A percentile compares a stretch with the other conserved stretches of the same genome.
Conservation (phyloP, 2,329 filamentous ascomycete genomes). For the Metarhizium anisopliae region DNA sequence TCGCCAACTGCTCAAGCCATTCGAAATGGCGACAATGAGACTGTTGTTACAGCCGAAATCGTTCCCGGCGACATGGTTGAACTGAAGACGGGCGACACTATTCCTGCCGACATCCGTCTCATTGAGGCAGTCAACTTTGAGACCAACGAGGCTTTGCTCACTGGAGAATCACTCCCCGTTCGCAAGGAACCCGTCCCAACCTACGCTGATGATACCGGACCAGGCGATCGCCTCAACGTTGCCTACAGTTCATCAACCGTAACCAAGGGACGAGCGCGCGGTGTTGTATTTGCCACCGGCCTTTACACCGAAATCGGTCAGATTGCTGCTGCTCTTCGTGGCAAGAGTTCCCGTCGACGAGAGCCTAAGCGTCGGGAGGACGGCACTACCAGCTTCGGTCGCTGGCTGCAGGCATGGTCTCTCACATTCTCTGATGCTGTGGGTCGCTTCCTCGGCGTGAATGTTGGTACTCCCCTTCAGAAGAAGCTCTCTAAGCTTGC, state of each 20-base stretch:
- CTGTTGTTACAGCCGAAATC: slow-evolving; percentile 32
- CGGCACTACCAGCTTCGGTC: slow-evolving; percentile 20
- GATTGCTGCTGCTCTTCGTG: slow-evolving; percentile 42
- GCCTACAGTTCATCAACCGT: slow-evolving; percentile 55
- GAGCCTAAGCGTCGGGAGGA: slow-evolving; percentile 36
- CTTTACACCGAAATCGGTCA: slow-evolving; percentile 54
- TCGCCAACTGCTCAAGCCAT: slow-evolving; percentile 35
- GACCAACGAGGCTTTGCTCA: slow-evolving; percentile 57
- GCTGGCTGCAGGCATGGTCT: slow-evolving; percentile 26
- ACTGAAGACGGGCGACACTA: slow-evolving; percentile 48
- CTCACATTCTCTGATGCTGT: slow-evolving; percentile 26
- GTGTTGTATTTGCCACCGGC: slow-evolving; percentile 52
- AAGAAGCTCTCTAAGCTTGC: slow-evolving; percentile 62
- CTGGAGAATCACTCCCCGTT: slow-evolving; percentile 54
- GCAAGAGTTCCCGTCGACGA: slow-evolving; percentile 24
- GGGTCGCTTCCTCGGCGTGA: slow-evolving; percentile 39
- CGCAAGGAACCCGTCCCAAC: slow-evolving; percentile 39
- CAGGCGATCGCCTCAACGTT: slow-evolving; percentile 52
- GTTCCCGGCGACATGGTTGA: slow-evolving; percentile 50
- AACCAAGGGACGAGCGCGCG: slow-evolving; percentile 50
- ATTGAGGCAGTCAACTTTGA: slow-evolving; percentile 56
- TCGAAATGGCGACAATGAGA: slow-evolving; percentile 30
- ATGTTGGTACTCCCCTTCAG: slow-evolving; percentile 58
- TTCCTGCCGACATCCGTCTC: slow-evolving; percentile 50
- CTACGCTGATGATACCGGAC: slow-evolving; percentile 31